Evolutionary conservation across 2,329 filamentous ascomycete species (phyloP), one percentile per base, ranked within the genome.

Genomic region (Paracamarosporium sp.): DNA sequence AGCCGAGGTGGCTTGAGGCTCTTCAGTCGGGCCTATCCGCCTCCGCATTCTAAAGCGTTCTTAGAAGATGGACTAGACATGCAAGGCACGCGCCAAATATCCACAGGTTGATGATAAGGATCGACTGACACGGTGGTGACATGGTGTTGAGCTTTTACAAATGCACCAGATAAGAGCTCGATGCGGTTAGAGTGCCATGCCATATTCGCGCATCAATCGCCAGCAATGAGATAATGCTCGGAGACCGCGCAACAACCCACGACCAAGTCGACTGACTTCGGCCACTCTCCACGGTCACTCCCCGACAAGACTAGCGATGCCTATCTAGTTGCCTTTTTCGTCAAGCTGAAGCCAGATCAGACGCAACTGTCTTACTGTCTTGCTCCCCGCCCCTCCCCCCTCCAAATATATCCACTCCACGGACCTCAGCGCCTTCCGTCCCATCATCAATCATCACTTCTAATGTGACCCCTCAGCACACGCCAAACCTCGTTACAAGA

Each of bases 1-100:
- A 68, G 53, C 61, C 67, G 67, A 24, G 44, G 53, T 38, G 53
- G 44, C 52, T 48, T 57, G 66, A 64, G 65, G 62, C 61, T 67
- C 52, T 52, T 51, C 8, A 27, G 35, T 48, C 36, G 40, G 50
- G 35, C 27, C 48, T 41, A 25, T 9, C 36, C 57, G 25, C 24
- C 55, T 41, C 59, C 44, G 55, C 55, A 53, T 56, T 27, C 20
- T 12, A 28, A 36, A 40, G 55, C 45, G 1, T 45, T 64, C 65
- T 52, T 64, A 35, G 59, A 65, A 54, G 47, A 25, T 17, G 11
- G n/a, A 36, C 50, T 59, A 61, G 55, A 5, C 27, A 27, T 47
- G 12, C 35, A 53, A 57, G 55, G 54, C 38, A 38, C 55, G 25
- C 38, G 22, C 4, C 12, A 35, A 33, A 15, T 9, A 38, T 35